phyloP scores from a whole-genome alignment of 164 flowering plant species.

The Liquidambar formosana region DNA sequence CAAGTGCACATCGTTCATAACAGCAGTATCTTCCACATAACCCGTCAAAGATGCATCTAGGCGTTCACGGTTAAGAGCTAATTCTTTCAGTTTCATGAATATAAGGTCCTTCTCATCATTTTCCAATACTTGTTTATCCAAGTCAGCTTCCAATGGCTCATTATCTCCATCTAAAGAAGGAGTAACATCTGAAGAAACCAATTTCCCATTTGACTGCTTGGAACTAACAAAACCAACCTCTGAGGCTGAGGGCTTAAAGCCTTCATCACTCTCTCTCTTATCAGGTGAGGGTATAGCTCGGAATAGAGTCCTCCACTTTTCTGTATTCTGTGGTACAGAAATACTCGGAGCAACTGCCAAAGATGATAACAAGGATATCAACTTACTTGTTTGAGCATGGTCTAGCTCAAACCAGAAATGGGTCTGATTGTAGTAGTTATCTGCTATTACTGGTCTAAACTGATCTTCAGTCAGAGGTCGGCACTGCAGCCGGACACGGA shows the following conservation, averaged over 20 bases:
- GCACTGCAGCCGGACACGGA: slow-evolving; percentile 49
- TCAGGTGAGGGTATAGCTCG: slow-evolving; percentile 21
- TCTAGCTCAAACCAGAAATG: slow-evolving; percentile 93
- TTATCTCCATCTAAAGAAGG: slow-evolving; percentile 22
- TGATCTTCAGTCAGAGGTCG: slow-evolving; percentile 60
- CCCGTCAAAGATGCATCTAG: slow-evolving; percentile 14
- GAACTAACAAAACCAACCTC: slow-evolving; percentile 6
- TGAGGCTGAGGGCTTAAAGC: slow-evolving; percentile 7
- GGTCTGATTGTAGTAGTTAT: slow-evolving; percentile 49
- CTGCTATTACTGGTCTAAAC: slow-evolving; percentile 54
- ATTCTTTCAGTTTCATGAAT: slow-evolving; percentile 37
- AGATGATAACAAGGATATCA: slow-evolving; percentile 49
- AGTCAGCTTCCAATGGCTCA: slow-evolving; percentile 16
- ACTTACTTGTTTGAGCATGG: slow-evolving; percentile 59
- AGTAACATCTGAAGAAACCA: slow-evolving; percentile 24
- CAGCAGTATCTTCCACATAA: slow-evolving; percentile 15
- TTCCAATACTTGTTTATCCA: slow-evolving; percentile 13
- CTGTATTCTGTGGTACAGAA: slow-evolving; percentile 14
- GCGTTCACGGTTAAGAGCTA: slow-evolving; percentile 24
- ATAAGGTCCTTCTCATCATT: slow-evolving; percentile 36
- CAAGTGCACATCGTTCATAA: slow-evolving; percentile 13
- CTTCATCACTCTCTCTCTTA: slow-evolving; percentile 16
- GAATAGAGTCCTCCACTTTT: slow-evolving; percentile 19
- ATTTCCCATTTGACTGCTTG: slow-evolving; percentile 10
- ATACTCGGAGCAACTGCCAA: slow-evolving; percentile 30